phyloP scores from a whole-genome alignment of 2,329 filamentous ascomycete genomes.

The Fusarium chuoi region DNA sequence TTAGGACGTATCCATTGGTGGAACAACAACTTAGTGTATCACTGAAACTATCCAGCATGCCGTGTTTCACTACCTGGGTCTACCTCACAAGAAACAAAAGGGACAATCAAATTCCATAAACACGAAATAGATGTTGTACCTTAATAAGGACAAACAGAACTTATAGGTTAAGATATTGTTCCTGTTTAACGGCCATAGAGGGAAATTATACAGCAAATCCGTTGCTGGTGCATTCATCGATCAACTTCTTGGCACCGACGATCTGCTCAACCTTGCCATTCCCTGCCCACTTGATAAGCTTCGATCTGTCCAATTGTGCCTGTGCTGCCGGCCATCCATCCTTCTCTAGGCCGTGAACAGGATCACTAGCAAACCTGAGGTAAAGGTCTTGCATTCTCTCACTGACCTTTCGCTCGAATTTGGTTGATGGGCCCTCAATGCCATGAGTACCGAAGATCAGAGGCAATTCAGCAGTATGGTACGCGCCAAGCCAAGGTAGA shows the following conservation, averaged over 20 bases:
- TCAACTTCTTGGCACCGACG: neutral
- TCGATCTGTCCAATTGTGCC: neutral
- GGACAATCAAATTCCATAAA: neutral
- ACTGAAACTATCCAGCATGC: neutral
- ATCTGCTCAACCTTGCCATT: conserved; percentile 12
- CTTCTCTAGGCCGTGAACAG: conserved; percentile 1
- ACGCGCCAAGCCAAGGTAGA: conserved; percentile 29
- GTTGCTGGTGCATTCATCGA: conserved; percentile 10
- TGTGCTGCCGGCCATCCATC: conserved; percentile 2
- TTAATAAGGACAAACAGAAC: neutral
- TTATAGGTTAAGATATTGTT: neutral
- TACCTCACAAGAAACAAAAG: neutral
- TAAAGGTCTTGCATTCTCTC: conserved; percentile 33
- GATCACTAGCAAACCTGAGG: conserved; percentile 21
- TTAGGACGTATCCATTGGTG: neutral
- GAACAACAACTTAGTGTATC: neutral
- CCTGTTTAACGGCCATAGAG: fast-evolving
- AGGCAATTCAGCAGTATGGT: conserved; percentile 32
- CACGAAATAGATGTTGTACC: neutral
- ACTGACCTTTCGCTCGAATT: conserved; percentile 21
- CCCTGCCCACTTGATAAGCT: conserved; percentile 16
- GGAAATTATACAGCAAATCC: neutral
- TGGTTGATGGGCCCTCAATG: conserved; percentile 5
- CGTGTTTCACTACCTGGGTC: neutral
- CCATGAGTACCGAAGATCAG: conserved; percentile 26